Base-by-base conservation (phyloP, 2,329 filamentous ascomycete species). In the Cladosporium austrohemisphaericum region DNA sequence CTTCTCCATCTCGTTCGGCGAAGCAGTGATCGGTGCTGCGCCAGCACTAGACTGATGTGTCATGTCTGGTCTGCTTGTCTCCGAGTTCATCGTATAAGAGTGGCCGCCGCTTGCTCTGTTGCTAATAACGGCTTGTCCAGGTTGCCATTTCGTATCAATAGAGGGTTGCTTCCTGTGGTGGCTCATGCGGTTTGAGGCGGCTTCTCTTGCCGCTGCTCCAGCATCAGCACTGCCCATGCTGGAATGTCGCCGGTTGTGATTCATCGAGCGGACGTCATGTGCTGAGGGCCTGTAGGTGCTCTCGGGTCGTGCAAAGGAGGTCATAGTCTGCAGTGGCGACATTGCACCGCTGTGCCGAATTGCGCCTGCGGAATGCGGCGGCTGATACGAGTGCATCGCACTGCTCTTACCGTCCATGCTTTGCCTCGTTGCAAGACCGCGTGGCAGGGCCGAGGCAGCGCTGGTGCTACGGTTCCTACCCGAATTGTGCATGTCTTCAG, bases 201-300 rank as follows among this genome's bases (percentile, higher is more conserved):
- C 55, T 11, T 51, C 33, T 19, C 35, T 13, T 11, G 46, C 49
- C 7, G 56, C 60, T 66, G 43, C 81, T 77, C 63, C 83, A 6
- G 64, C 85, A 58, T 94, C 89, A 41, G 88, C 89, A 2, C 88
- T 93, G 1, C 94, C 89, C 43, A 88, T 89, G 3, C 88, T 93
- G 1, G 91, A 96, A 69, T 94, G 90, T 52, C 90, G 85, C 33
- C 90, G 81, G 32, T 86, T 88, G 65, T 95, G 88, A 60, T 93
- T 84, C 59, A 94, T 73, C 52, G 59, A 55, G 26, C 66, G 60
- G 33, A 69, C 63, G 11, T 69, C 57, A 14, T 67, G 66, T 18
- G 66, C 65, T 7, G 65, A 64, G 33, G 65, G 60, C 40, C 65
- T 55, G 44, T 63, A 55, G 3, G 60, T 55, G 41, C 55, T 62